These are phyloP conservation scores for Ogataea parapolymorpha DNA, from an alignment of 805 yeast genomes.

Conservation along the genomic window DNA sequence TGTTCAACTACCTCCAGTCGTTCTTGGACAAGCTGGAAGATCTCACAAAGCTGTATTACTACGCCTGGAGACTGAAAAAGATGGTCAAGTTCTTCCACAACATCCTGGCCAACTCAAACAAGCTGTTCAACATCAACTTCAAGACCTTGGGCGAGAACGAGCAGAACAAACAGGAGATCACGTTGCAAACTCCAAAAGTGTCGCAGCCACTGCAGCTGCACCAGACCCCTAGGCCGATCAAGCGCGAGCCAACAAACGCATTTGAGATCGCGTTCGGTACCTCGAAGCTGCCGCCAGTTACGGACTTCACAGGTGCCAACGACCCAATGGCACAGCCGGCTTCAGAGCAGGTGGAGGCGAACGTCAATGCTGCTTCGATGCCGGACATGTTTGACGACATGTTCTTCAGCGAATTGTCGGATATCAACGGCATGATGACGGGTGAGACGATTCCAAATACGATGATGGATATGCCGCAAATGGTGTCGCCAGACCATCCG, in stretches of 20 bases:
- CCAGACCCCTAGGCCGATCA: conserved; percentile 14
- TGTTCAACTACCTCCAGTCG: conserved; percentile 34
- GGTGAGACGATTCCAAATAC: conserved; percentile 12
- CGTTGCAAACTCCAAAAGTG: conserved; percentile 13
- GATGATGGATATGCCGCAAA: conserved; percentile 6
- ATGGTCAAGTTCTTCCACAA: conserved; percentile 38
- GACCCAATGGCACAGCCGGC: background rate
- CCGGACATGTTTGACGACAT: conserved; percentile 33
- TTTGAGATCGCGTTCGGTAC: conserved; percentile 37
- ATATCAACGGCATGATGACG: conserved; percentile 21
- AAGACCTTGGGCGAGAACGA: conserved; percentile 24
- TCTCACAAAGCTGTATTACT: conserved; percentile 39
- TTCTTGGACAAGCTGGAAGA: conserved; percentile 35
- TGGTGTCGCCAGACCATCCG: conserved; percentile 9
- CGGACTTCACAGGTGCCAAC: conserved; percentile 25
- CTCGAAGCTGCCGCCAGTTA: conserved; percentile 35
- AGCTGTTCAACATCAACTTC: conserved; percentile 33
- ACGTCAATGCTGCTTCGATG: conserved; percentile 12
- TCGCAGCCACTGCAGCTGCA: conserved; percentile 14
- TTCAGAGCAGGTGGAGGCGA: conserved; percentile 3
- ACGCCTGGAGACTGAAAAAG: conserved; percentile 44
- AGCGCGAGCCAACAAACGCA: conserved; percentile 28
- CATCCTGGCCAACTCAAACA: conserved; percentile 33
- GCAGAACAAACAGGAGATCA: conserved; percentile 7
- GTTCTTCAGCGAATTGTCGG: conserved; percentile 32